phyloP scores from a whole-genome alignment of 495 filamentous ascomycete species.

The Penicillium bovifimosum region DNA sequence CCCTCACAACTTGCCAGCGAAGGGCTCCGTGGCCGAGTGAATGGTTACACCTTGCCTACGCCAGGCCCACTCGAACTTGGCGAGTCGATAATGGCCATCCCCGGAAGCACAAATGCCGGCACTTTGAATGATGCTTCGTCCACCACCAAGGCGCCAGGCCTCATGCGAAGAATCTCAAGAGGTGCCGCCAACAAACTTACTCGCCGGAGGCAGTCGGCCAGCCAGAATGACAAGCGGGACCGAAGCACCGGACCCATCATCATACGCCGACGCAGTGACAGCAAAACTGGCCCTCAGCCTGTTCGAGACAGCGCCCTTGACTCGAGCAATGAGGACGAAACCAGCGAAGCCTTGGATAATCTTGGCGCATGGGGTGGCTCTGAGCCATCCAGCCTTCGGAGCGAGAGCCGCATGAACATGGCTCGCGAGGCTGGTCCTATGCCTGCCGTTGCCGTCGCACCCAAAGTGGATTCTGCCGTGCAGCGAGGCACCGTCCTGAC shows the following conservation, averaged over 20 bases:
- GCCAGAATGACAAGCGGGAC: slow-evolving; percentile 67
- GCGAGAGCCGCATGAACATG: slow-evolving; percentile 29
- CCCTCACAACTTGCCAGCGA: slow-evolving; percentile 50
- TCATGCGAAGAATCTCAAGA: slow-evolving; percentile 63
- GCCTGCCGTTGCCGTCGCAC: slow-evolving; percentile 47
- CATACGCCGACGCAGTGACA: slow-evolving; percentile 80
- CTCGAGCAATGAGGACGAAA: slow-evolving; percentile 52
- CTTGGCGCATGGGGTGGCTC: slow-evolving; percentile 34
- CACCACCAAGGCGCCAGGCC: slow-evolving; percentile 47
- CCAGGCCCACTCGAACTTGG: slow-evolving; percentile 50
- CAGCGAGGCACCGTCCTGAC: slow-evolving; percentile 68
- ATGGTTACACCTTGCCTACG: slow-evolving; percentile 28
- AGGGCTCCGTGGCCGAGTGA: slow-evolving; percentile 41
- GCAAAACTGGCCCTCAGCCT: slow-evolving; percentile 60
- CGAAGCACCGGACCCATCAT: slow-evolving; percentile 84
- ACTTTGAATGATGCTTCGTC: slow-evolving; percentile 48
- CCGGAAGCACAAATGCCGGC: slow-evolving; percentile 26
- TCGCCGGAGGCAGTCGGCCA: slow-evolving; percentile 65
- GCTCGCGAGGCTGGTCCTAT: slow-evolving; percentile 22
- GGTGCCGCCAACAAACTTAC: slow-evolving; percentile 58
- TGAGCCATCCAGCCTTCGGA: slow-evolving; percentile 37
- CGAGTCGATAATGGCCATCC: slow-evolving; percentile 47
- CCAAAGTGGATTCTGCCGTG: slow-evolving; percentile 63
- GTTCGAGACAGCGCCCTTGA: slow-evolving; percentile 48
- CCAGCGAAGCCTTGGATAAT: slow-evolving; percentile 53